Base-by-base conservation (phyloP, 129 eudicot genomes). In the Chrysanthemum makinoi region DNA sequence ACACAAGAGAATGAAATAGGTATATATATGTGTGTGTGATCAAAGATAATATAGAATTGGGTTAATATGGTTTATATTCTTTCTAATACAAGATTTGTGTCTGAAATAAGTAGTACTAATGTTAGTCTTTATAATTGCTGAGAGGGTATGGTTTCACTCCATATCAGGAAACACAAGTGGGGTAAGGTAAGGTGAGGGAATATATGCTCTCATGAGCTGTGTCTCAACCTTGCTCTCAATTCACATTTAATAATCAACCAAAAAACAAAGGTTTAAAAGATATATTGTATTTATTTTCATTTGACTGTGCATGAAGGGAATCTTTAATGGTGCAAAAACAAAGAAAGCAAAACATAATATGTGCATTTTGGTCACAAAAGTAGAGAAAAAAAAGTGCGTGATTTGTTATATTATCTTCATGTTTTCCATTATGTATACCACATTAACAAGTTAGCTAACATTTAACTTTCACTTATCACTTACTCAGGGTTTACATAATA, bases 81-180 rank as follows among this genome's bases (percentile, higher is more conserved):
- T 16, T 62, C 52, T 70, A 76, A 77, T 22, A 49, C 51, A 77
- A 77, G 81, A 77, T 69, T 70, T 63, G 81, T 78, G 77, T 46
- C 82, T 64, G 77, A 78, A 78, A 74, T 75, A 80, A 69, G 84
- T 80, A 77, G 84, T 71, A 74, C 57, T 52, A 69, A 63, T 74
- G 75, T 61, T 69, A 75, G 72, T 80, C 69, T 80, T 80, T 80
- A 80, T 85, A 85, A 81, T 5, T 39, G 44, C 6, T 39, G 6
- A 4, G 68, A 77, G 75, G 66, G 64, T 81, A 65, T 76, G 86
- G 86, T 93, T 84, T 87, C 95, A 83, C 98, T 70, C 90, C 96
- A 85, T 89, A 87, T 89, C 92, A 70, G 95, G 98, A 87, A 84
- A 89, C 95, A 93, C 77, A 69, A 70, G 95, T 92, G 95, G 96